Base-by-base conservation (phyloP, 2,329 filamentous ascomycete genomes). In the Aspergillus ochraceoroseus region DNA sequence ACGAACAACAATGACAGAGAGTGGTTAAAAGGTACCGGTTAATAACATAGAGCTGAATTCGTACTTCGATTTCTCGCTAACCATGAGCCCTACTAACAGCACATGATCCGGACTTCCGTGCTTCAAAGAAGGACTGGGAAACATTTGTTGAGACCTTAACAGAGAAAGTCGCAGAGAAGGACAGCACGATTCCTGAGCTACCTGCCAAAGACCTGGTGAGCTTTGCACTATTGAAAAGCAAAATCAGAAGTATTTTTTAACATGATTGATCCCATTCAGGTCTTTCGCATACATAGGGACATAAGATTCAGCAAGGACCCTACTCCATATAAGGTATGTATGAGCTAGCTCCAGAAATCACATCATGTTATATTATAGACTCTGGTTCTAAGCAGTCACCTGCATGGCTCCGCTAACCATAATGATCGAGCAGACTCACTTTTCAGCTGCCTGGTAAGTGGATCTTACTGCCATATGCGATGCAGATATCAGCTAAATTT, bases 231-330 rank as follows among this genome's bases (percentile, higher is more conserved):
- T 32, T 41, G 23, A n/a, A 32, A 32, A 36, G 20, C 19, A 20
- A 17, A 9, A 22, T 5, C 20, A 29, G 19, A 18, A 32, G 30
- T 11, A 18, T 23, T 38, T 23, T 46, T 45, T 52, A 41, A 52
- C 37, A 38, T 28, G 12, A 11, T 31, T 22, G 4, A 28, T 30
- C 28, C 32, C 42, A 31, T 25, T 19, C 48, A 80, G 76, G 71
- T 87, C 32, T 94, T 90, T 61, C 82, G 88, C 46, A 92, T 95
- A 44, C 87, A 94, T 64, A 75, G 88, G 53, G 88, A 95, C 55
- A 76, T 92, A 29, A 79, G 88, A 40, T 95, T 94, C 66, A 85
- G 76, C 56, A 84, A 86, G 52, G 82, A 94, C 56, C 84, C 78
- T 13, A 92, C 87, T 2, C 88, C 89, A 0, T 95, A 94, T 71